These are phyloP conservation scores for Intubia oerlemansii DNA, from an alignment of 2,329 filamentous ascomycete genomes.

Conservation along the genomic window DNA sequence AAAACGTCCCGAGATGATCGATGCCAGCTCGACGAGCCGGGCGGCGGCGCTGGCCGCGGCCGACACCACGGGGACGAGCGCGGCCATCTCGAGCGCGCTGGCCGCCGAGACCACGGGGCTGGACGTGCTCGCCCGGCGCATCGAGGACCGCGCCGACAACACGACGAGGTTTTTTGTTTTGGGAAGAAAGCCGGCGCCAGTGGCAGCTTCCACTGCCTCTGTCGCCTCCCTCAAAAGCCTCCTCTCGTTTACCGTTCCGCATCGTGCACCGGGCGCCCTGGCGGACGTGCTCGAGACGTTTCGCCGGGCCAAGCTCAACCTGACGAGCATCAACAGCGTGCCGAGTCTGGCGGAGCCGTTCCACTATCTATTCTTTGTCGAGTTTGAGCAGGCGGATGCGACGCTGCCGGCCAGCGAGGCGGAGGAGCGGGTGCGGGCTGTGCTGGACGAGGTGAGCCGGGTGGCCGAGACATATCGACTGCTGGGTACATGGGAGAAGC, in stretches of 20 bases:
- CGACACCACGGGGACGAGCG: conserved; percentile 35
- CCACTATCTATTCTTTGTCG: conserved; percentile 89
- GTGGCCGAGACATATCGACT: conserved; percentile 44
- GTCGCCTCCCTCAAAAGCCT: conserved; percentile 38
- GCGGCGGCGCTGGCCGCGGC: conserved; percentile 59
- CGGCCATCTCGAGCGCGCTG: conserved; percentile 57
- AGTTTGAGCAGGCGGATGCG: conserved; percentile 46
- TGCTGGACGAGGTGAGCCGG: conserved; percentile 32
- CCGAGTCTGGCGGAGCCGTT: conserved; percentile 58
- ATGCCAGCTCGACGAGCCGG: conserved; percentile 67
- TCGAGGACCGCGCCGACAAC: conserved; percentile 58
- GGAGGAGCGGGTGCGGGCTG: conserved; percentile 28
- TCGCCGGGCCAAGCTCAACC: conserved; percentile 47
- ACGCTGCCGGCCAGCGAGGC: not conserved
- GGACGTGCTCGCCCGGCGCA: conserved; percentile 43
- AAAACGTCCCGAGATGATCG: conserved; percentile 62
- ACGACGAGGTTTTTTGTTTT: conserved; percentile 62
- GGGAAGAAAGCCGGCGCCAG: too few relatives aligned
- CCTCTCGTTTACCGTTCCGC: conserved; percentile 64
- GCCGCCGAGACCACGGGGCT: conserved; percentile 50
- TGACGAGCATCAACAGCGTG: conserved; percentile 78
- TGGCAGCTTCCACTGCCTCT: not conserved
- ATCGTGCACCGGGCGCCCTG: conserved; percentile 58
- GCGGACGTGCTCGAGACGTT: conserved; percentile 68
- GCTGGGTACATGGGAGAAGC: conserved; percentile 44